These are phyloP conservation scores for Hyphodiscus hymeniophilus DNA, from an alignment of 495 filamentous ascomycete genomes.

Conservation along the genomic window DNA sequence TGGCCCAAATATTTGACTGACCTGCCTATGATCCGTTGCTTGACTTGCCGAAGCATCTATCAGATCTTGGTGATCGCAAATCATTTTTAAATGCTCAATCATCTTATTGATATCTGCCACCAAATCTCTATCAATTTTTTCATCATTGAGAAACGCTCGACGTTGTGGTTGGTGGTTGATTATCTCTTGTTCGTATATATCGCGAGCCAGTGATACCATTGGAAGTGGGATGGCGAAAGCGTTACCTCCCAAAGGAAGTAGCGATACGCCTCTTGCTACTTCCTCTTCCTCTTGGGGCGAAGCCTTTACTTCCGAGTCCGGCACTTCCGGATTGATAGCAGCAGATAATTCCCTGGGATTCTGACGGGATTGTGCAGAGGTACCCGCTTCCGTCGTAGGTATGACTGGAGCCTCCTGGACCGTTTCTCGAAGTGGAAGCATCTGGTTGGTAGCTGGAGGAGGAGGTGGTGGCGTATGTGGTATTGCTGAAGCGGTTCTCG, in stretches of 20 bases:
- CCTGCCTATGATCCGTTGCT: conserved; percentile 4
- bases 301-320: too few species aligned
- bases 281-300: too few species aligned
- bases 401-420: not conserved
- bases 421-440: conserved; percentile 3
- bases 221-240: conserved; percentile 19
- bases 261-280: not conserved
- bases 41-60: conserved; percentile 11
- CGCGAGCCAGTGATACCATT: conserved; percentile 9
- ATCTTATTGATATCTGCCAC: conserved; percentile 18
- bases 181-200: conserved; percentile 14
- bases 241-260: not conserved
- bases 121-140: conserved; percentile 1
- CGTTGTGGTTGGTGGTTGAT: conserved; percentile 9
- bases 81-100: conserved; percentile 10
- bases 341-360: too few species aligned
- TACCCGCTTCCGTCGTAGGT: not conserved
- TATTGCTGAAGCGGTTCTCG: conserved; percentile 4
- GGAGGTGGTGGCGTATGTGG: not conserved
- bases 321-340: too few species aligned
- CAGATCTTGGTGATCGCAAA: conserved; percentile 20
- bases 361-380: not conserved
- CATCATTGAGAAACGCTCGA: conserved; percentile 9
- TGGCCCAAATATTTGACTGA: too few species aligned
- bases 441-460: not conserved